Evolutionary conservation across 208 protist species (phyloP).

Genomic region (Acanthamoeba sp.): DNA sequence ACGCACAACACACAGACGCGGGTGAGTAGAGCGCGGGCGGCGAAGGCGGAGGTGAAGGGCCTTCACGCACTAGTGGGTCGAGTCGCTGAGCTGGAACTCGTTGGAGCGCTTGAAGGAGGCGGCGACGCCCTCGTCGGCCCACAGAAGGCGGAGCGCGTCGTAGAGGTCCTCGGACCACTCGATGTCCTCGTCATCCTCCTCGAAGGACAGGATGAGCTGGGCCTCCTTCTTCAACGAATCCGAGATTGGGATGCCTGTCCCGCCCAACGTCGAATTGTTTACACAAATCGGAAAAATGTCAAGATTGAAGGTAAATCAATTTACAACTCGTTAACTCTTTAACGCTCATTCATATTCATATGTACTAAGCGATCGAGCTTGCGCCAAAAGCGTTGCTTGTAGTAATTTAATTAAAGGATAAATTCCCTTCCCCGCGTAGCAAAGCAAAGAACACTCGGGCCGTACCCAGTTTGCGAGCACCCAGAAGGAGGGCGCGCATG

Average conservation of each 20-base stretch:
- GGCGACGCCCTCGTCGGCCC: conserved; percentile 85
- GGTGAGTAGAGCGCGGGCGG: neutral
- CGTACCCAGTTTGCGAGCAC: conserved; percentile 42
- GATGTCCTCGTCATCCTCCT: conserved; percentile 20
- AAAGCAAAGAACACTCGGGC: no score
- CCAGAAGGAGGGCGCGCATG: conserved; percentile 83
- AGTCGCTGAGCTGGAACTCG: conserved; percentile 89
- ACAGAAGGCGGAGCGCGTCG: conserved; percentile 80
- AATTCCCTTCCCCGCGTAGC: no score
- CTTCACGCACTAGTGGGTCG: conserved; percentile 86
- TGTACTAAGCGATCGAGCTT: no score
- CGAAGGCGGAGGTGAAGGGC: neutral
- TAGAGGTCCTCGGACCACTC: conserved; percentile 52
- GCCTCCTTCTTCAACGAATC: conserved; percentile 31
- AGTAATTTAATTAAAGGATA: no score
- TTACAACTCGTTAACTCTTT: no score
- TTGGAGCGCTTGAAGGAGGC: conserved; percentile 78
- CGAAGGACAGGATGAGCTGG: neutral
- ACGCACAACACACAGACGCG: neutral
- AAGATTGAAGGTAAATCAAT: neutral
- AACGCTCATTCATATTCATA: no score
- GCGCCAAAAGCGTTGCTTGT: no score
- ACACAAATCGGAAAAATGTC: neutral
- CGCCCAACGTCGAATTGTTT: neutral
- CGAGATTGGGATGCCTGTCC: conserved; percentile 1